phyloP scores from a whole-genome alignment of 257 asterid genomes.

The Rehmannia glutinosa region DNA sequence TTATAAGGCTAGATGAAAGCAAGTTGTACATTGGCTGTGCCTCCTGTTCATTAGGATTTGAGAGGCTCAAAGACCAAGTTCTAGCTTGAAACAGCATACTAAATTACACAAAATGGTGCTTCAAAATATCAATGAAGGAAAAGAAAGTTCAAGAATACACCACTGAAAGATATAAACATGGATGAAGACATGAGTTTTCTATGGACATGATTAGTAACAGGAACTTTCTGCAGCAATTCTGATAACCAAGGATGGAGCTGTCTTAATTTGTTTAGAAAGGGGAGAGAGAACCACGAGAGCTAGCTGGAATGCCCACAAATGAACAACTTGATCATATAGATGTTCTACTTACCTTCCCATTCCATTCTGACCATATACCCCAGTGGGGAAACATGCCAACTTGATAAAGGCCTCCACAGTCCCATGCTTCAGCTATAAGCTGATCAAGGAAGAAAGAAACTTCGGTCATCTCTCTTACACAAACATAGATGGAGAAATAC shows the following conservation, averaged over 20 bases:
- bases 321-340: conserved; percentile 2
- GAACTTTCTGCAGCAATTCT: not conserved
- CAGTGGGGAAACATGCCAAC: conserved; percentile 93
- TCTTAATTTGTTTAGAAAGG: not conserved
- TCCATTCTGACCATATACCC: conserved; percentile 99
- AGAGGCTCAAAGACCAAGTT: not conserved
- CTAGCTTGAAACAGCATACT: not conserved
- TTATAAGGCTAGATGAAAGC: not conserved
- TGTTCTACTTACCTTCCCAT: conserved; percentile 75
- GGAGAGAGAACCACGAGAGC: not conserved
- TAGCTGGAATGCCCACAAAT: conserved; percentile 8
- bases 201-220: not conserved
- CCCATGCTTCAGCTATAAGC: conserved; percentile 99
- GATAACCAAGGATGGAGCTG: not conserved
- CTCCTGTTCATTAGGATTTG: not conserved
- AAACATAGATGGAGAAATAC: conserved; percentile 5
- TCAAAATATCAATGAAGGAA: not conserved
- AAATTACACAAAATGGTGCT: not conserved
- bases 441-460: conserved; percentile 24
- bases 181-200: not conserved
- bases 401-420: conserved; percentile 99
- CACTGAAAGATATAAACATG: conserved; percentile 1
- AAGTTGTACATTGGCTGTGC: not conserved
- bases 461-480: not conserved
- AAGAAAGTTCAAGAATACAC: not conserved